phyloP scores from a whole-genome alignment of 2,329 filamentous ascomycete species.

The Sordariomycetes sp. region DNA sequence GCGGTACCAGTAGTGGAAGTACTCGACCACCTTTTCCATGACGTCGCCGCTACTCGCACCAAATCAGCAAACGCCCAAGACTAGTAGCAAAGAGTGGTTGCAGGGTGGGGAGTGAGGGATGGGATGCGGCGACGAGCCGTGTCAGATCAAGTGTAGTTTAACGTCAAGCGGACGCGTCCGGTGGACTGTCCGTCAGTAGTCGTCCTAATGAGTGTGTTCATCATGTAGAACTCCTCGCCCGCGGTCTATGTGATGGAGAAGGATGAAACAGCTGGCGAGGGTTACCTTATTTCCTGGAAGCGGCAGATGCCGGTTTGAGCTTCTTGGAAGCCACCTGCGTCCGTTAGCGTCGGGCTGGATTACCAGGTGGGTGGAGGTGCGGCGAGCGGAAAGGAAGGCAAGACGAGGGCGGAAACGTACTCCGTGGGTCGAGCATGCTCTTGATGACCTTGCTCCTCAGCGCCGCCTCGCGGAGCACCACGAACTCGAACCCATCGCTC shows the following conservation, averaged over 20 bases:
- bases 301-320: slow-evolving; percentile 7
- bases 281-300: slow-evolving; percentile 9
- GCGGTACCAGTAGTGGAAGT: slow-evolving; percentile 77
- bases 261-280: not conserved
- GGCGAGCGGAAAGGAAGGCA: not conserved
- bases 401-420: slow-evolving; percentile 25
- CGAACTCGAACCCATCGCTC: slow-evolving; percentile 64
- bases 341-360: not conserved
- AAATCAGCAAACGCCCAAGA: not conserved
- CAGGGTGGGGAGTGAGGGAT: not conserved
- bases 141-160: slow-evolving; percentile 9
- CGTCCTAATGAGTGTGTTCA: not conserved
- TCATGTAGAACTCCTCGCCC: not conserved
- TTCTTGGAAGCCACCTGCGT: slow-evolving; percentile 6
- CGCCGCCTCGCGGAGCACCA: slow-evolving; percentile 58
- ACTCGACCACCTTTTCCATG: slow-evolving; percentile 71
- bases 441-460: slow-evolving; percentile 59
- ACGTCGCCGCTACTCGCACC: slow-evolving; percentile 46
- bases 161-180: slow-evolving; percentile 6
- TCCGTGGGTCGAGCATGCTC: slow-evolving; percentile 59
- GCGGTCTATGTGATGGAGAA: not conserved
- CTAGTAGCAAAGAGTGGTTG: not conserved
- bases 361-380: not conserved
- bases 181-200: slow-evolving; percentile 6
- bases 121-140: not conserved